A percentile compares a stretch with the other conserved stretches of the same genome.
phyloP scores from a whole-genome alignment of 495 filamentous ascomycete species.

The Penicillium roqueforti region DNA sequence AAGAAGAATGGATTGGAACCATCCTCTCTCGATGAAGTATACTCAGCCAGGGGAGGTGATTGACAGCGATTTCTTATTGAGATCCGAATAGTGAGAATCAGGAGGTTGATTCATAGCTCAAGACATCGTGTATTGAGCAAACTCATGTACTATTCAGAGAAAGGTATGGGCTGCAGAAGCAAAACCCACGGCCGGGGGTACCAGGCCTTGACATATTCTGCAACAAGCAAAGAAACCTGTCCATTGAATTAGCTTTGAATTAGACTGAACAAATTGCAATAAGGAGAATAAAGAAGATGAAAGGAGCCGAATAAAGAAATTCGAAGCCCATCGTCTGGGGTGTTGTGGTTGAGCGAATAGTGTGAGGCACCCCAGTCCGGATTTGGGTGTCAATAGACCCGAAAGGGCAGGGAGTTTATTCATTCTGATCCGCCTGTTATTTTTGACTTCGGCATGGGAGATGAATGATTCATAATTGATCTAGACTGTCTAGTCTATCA shows the following conservation, averaged over 20 bases:
- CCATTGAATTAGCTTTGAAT: constrained; percentile 2
- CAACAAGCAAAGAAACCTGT: constrained; percentile 4
- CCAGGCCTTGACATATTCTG: background rate
- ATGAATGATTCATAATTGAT: background rate
- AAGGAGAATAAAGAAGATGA: background rate
- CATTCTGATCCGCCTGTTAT: constrained; percentile 1
- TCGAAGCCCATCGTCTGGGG: background rate
- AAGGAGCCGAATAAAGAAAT: background rate
- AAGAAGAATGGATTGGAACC: background rate
- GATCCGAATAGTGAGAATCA: background rate
- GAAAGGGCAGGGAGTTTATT: background rate
- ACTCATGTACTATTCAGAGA: background rate
- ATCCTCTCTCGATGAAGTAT: constrained; percentile 5
- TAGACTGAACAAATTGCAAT: background rate
- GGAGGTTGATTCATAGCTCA: constrained; percentile 5
- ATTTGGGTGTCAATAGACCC: constrained; percentile 8
- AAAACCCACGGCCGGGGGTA: background rate
- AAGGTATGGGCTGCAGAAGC: constrained; percentile 11
- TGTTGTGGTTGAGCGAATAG: background rate
- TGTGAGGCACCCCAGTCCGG: background rate
- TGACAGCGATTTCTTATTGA: constrained; percentile 4
- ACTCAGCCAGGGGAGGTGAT: background rate
- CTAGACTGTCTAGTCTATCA: background rate
- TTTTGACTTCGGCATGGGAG: background rate
- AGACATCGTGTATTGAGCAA: constrained; percentile 1